Base-by-base conservation (phyloP, 1,284 basidiomycete genomes). In the Cutaneotrichosporon sp. region DNA sequence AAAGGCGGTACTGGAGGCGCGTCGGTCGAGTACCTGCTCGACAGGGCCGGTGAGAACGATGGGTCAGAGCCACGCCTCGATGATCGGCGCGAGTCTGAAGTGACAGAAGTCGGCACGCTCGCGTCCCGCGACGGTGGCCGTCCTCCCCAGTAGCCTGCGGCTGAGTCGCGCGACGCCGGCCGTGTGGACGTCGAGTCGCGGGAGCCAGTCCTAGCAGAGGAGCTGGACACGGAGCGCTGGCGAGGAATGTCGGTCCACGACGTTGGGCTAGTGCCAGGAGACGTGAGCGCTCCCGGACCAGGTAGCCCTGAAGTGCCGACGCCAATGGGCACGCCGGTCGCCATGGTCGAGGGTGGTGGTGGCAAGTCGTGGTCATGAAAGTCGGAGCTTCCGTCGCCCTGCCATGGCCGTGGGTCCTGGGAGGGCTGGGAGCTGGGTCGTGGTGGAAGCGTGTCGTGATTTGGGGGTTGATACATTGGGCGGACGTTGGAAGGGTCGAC, bases 81-180 rank as follows among this genome's bases (percentile, higher is more conserved):
- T 20, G 37, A 40, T 14, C 47, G 38, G 14, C 47, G 47, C 39
- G 47, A 49, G 20, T 49, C 47, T 1, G 47, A 49, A 30, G 47
- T 49, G 17, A 49, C 47, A 8, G 37, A 40, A 1, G 47, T 42
- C 20, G 47, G 47, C 9, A 49, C 47, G 14, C 23, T 33, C 1
- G 47, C 47, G 18, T 49, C 38, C 17, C 47, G 47, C 3, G 39
- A 41, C 2, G 47, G 47, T 20, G 47, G 47, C 8, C 47, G 38
- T 9, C 38, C 30, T 13, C 39, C 43, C 43, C 43, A 45, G 43
- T 45, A 45, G 2, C 43, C 43, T 5, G 20, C 20, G 7, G 38
- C 38, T 9, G 43, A 45, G 14, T 45, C 43, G 30, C 43, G 43
- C 9, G 43, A 45, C 12, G 34, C 7, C 7, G 43, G 43, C 15